These are phyloP conservation scores for Keithomyces neogunnii DNA, from an alignment of 2,329 filamentous ascomycete species.

Conservation along the genomic window DNA sequence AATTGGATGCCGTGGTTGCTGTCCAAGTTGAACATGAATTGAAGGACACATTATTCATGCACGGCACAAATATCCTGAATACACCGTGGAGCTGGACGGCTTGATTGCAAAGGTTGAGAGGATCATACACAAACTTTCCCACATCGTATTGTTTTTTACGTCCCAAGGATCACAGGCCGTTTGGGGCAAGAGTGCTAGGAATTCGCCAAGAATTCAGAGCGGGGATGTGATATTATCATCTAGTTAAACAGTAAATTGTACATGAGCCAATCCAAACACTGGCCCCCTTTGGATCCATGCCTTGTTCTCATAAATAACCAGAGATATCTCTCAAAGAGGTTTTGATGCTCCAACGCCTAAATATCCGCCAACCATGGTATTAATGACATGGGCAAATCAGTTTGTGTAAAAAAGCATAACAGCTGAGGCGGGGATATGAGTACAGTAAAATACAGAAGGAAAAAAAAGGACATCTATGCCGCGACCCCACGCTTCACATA, in stretches of 20 bases:
- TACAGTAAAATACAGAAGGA: constrained; percentile 36
- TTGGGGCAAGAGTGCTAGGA: background rate
- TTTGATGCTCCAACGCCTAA: constrained; percentile 45
- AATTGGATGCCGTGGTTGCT: background rate
- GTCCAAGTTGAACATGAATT: background rate
- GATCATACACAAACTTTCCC: too few species aligned
- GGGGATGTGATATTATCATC: constrained; percentile 50
- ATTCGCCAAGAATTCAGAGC: constrained; percentile 27
- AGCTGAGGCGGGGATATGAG: constrained; percentile 36
- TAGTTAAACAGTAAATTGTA: constrained; percentile 28
- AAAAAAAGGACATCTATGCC: constrained; percentile 23
- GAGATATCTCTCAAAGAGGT: constrained; percentile 31
- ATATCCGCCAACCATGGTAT: constrained; percentile 35
- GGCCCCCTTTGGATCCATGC: constrained; percentile 32
- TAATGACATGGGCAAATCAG: constrained; percentile 37
- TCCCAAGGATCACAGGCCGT: too few species aligned
- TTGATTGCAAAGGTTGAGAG: background rate
- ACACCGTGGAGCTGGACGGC: constrained; percentile 13
- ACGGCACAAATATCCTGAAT: constrained; percentile 11
- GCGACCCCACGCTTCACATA: constrained; percentile 20
- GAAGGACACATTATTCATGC: background rate
- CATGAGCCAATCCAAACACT: constrained; percentile 25
- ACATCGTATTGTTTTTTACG: too few species aligned
- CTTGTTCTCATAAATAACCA: constrained; percentile 37
- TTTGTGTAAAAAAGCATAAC: constrained; percentile 23